Evolutionary conservation across 2,329 filamentous ascomycete species (phyloP).

Genomic region (Xylariaceae sp.): DNA sequence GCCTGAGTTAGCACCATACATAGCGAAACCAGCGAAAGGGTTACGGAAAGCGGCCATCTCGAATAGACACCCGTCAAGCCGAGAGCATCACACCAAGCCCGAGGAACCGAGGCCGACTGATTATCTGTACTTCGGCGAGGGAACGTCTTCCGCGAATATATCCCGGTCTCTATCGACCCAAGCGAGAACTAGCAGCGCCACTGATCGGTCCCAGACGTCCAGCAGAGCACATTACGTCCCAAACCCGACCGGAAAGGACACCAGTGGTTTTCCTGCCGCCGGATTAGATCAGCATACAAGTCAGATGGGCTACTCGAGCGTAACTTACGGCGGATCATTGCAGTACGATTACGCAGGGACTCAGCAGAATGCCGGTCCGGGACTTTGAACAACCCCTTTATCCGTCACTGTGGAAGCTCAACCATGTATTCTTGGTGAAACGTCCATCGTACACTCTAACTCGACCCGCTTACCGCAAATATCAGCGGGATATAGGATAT

Average conservation of each 20-base stretch:
- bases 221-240: neutral
- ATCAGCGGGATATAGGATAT: no score
- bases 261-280: slow-evolving; percentile 10
- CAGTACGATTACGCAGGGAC: slow-evolving; percentile 17
- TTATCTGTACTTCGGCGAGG: slow-evolving; percentile 20
- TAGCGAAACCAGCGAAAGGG: slow-evolving; percentile 3
- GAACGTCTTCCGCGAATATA: slow-evolving; percentile 6
- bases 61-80: neutral
- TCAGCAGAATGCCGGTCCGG: neutral
- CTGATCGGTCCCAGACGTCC: neutral
- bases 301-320: slow-evolving; percentile 16
- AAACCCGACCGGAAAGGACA: slow-evolving; percentile 4
- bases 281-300: slow-evolving; percentile 9
- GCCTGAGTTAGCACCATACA: neutral
- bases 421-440: no score
- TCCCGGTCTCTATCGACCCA: slow-evolving; percentile 11
- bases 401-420: neutral
- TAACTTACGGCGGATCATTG: slow-evolving; percentile 16
- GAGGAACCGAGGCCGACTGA: slow-evolving; percentile 6
- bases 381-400: neutral
- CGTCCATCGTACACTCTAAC: no score
- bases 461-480: no score
- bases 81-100: neutral
- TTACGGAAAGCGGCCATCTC: slow-evolving; percentile 8
- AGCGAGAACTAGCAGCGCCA: neutral